phyloP scores from a whole-genome alignment of 1,284 basidiomycete species.

The Apiotrichum gamsii region DNA sequence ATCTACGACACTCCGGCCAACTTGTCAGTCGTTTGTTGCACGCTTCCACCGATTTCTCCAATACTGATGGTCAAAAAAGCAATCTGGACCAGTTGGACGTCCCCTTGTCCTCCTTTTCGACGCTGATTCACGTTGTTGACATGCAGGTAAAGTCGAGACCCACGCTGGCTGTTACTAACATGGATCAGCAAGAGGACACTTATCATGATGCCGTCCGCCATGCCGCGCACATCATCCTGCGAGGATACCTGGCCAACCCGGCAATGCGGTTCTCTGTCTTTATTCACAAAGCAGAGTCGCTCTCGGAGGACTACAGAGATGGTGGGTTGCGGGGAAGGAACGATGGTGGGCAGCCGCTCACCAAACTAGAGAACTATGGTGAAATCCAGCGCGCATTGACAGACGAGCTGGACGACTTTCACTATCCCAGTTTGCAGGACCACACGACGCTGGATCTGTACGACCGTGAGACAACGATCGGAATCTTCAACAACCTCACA shows the following conservation, averaged over 20 bases:
- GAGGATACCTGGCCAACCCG: conserved; percentile 68
- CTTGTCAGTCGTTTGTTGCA: conserved; percentile 44
- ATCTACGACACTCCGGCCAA: conserved; percentile 93
- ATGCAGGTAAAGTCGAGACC: conserved; percentile 72
- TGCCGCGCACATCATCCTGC: conserved; percentile 68
- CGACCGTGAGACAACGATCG: conserved; percentile 28
- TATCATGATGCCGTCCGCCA: conserved; percentile 64
- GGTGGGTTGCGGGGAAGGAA: conserved; percentile 53
- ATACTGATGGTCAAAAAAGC: background rate
- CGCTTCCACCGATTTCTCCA: too few species aligned
- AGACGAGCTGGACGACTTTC: conserved; percentile 70
- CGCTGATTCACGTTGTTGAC: conserved; percentile 89
- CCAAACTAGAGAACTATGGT: conserved; percentile 70
- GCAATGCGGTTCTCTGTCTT: conserved; percentile 83
- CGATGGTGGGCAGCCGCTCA: too few species aligned
- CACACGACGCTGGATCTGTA: conserved; percentile 26
- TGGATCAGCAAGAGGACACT: conserved; percentile 46
- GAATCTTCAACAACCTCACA: conserved; percentile 38
- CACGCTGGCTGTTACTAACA: conserved; percentile 23
- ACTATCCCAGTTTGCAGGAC: conserved; percentile 34
- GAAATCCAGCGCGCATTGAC: conserved; percentile 76
- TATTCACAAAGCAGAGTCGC: conserved; percentile 89
- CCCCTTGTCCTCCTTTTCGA: conserved; percentile 65
- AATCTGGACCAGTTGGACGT: conserved; percentile 69
- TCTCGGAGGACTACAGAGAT: conserved; percentile 86